These are phyloP conservation scores for Candida bentonensis DNA, from an alignment of 805 yeast species.

Conservation along the genomic window DNA sequence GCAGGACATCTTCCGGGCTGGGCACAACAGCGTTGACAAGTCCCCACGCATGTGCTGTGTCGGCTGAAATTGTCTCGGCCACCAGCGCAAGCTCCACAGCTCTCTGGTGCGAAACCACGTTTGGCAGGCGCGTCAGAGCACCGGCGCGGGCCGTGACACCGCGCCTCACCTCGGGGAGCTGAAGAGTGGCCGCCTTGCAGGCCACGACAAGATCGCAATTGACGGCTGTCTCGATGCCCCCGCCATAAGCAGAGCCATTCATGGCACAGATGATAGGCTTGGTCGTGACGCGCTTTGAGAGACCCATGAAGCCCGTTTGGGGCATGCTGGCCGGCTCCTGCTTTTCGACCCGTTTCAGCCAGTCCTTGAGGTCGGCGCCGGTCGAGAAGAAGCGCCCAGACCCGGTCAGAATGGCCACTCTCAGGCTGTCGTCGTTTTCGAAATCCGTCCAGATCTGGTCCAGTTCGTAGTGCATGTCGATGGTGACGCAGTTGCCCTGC, in stretches of 20 bases:
- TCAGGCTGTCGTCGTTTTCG: slow-evolving; percentile 10
- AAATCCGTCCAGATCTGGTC: slow-evolving; percentile 10
- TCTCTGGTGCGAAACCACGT: slow-evolving; percentile 13
- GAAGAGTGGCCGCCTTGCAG: slow-evolving; percentile 10
- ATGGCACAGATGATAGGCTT: slow-evolving; percentile 18
- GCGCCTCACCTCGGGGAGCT: slow-evolving; percentile 15
- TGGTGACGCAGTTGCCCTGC: slow-evolving; percentile 10
- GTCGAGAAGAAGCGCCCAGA: slow-evolving; percentile 16
- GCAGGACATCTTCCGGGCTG: slow-evolving; percentile 10
- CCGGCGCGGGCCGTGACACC: slow-evolving; percentile 17
- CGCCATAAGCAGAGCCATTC: slow-evolving; percentile 17
- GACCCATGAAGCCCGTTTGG: slow-evolving; percentile 14
- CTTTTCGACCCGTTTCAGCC: slow-evolving; percentile 4
- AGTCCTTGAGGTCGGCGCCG: slow-evolving; percentile 17
- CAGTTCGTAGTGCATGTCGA: slow-evolving; percentile 7
- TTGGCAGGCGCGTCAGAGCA: slow-evolving; percentile 15
- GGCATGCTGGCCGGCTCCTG: slow-evolving; percentile 3
- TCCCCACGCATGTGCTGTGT: slow-evolving; percentile 15
- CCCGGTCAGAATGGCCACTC: slow-evolving; percentile 16
- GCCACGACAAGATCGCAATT: slow-evolving; percentile 18
- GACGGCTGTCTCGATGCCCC: slow-evolving; percentile 16
- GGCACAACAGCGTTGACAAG: slow-evolving; percentile 13
- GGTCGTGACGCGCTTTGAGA: slow-evolving; percentile 12
- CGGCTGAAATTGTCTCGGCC: slow-evolving; percentile 15
- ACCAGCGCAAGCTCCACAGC: slow-evolving; percentile 15